These are phyloP conservation scores for Protostelium mycophagum DNA, from an alignment of 78 protist genomes.

Conservation along the genomic window DNA sequence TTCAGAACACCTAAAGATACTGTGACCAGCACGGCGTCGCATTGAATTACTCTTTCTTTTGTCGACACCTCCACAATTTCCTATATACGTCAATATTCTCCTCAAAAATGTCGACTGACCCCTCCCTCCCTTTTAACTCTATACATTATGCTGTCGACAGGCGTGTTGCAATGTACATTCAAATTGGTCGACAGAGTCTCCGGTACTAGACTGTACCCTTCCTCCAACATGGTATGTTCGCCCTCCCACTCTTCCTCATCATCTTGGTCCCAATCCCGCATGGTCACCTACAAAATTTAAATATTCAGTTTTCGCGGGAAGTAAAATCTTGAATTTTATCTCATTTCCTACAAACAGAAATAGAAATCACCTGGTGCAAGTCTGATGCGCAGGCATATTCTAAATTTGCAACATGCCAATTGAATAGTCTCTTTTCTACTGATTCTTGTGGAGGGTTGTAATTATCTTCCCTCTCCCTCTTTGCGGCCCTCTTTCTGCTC, in stretches of 20 bases:
- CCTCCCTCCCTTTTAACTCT: too few species aligned
- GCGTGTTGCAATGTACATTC: background rate
- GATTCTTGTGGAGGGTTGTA: too few species aligned
- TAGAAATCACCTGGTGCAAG: background rate
- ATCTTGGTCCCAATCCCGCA: conserved; percentile 39
- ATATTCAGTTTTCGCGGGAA: too few species aligned
- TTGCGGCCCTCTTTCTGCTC: background rate
- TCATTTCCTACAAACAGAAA: background rate
- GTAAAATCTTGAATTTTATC: background rate
- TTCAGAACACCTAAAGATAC: background rate
- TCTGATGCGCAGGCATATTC: conserved; percentile 44
- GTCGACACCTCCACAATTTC: background rate
- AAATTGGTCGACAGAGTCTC: background rate
- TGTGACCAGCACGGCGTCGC: background rate
- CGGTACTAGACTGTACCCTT: conserved; percentile 24
- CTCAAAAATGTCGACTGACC: background rate
- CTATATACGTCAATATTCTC: background rate
- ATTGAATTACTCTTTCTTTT: background rate
- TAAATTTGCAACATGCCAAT: conserved; percentile 53
- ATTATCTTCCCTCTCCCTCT: background rate
- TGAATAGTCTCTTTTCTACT: background rate
- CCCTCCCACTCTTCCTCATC: conserved; percentile 19
- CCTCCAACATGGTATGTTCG: conserved; percentile 12
- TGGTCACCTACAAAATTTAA: too few species aligned
- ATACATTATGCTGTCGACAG: background rate